Percentiles rank a stretch among this genome's conserved stretches.
Evolutionary conservation across 768 basidiomycete genomes (phyloP).

Genomic region (Peribolospora baueri): DNA sequence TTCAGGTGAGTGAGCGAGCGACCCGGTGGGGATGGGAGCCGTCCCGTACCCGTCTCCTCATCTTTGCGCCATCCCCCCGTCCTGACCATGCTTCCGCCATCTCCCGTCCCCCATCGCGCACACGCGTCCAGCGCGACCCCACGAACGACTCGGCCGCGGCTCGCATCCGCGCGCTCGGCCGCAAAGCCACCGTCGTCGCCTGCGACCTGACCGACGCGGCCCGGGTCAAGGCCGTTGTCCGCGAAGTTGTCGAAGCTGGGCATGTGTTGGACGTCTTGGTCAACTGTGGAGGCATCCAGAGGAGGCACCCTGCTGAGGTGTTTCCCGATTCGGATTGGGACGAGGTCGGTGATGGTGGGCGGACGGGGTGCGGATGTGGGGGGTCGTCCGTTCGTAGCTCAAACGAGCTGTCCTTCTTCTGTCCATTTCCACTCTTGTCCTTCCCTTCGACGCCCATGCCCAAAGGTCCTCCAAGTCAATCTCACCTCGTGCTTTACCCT

Average conservation of each 20-base stretch:
- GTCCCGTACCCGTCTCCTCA: too few species aligned
- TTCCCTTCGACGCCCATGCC: conserved; percentile 2
- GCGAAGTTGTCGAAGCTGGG: conserved; percentile 26
- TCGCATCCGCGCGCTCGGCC: conserved; percentile 17
- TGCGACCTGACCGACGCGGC: conserved; percentile 34
- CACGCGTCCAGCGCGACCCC: conserved; percentile 27
- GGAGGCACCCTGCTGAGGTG: conserved; percentile 35
- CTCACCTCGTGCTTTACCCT: conserved; percentile 69
- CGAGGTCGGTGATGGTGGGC: conserved; percentile 26
- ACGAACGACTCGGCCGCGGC: conserved; percentile 20
- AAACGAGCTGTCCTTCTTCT: conserved; percentile 1
- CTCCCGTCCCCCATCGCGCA: conserved; percentile 7
- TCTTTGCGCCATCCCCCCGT: too few species aligned
- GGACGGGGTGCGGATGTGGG: not conserved
- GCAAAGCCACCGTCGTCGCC: conserved; percentile 25
- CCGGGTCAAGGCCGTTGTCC: conserved; percentile 29
- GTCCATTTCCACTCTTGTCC: not conserved
- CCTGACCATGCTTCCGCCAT: not conserved
- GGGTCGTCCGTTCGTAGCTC: not conserved
- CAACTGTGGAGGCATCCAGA: conserved; percentile 43
- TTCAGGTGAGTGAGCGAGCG: conserved; percentile 12
- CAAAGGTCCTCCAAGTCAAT: conserved; percentile 60
- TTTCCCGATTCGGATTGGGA: conserved; percentile 48
- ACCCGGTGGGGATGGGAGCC: too few species aligned
- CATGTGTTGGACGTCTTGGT: conserved; percentile 37